Evolutionary conservation across 148 eudicot species (phyloP).

Genomic region (Rhododendron williamsianum): DNA sequence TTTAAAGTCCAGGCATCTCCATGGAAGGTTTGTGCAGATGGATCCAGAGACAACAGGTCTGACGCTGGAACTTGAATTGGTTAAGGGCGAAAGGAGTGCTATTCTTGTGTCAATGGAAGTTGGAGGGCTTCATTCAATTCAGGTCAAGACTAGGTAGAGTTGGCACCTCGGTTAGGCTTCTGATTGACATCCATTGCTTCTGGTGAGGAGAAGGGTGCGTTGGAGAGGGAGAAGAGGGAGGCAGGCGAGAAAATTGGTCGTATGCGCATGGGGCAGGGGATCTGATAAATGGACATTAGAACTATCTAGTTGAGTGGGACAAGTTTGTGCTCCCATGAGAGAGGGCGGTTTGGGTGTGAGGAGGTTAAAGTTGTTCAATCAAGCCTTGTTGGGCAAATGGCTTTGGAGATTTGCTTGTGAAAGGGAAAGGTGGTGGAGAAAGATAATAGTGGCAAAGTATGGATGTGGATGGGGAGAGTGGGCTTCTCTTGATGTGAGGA

Average conservation of each 20-base stretch:
- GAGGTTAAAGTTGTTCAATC: too few species aligned
- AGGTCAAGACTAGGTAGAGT: background rate
- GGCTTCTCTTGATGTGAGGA: too few species aligned
- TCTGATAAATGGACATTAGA: background rate
- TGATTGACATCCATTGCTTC: background rate
- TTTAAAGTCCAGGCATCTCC: background rate
- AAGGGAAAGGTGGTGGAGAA: too few species aligned
- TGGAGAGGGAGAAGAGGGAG: background rate
- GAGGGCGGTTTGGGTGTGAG: too few species aligned
- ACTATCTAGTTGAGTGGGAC: background rate
- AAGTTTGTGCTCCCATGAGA: too few species aligned
- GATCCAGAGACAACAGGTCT: background rate
- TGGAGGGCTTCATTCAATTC: background rate
- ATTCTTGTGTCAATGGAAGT: background rate
- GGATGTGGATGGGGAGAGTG: too few species aligned
- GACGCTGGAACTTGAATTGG: background rate
- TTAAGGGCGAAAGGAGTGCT: background rate
- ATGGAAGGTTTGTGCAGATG: background rate
- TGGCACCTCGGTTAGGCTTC: background rate
- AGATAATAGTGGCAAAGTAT: too few species aligned
- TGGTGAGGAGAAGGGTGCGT: background rate
- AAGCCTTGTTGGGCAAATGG: too few species aligned
- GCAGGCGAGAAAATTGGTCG: background rate
- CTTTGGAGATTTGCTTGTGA: too few species aligned
- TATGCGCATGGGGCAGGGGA: background rate